Conservation (phyloP, 352 stramenopile species). For the Phytophthora colocasiae region DNA sequence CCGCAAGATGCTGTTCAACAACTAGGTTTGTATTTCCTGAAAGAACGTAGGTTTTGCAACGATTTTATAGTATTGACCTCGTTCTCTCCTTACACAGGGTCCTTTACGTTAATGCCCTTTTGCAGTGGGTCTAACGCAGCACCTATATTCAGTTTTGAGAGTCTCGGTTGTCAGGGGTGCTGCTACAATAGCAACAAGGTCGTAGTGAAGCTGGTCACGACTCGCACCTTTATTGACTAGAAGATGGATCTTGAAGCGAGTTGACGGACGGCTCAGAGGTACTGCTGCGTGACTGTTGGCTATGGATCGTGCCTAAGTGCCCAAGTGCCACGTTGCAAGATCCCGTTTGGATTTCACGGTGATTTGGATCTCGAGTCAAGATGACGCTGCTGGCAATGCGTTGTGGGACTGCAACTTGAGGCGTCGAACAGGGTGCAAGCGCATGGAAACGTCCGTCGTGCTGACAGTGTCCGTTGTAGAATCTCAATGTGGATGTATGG, state of each 20-base stretch:
- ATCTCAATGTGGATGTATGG: neutral
- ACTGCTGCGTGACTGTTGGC: constrained; percentile 17
- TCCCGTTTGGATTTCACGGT: constrained; percentile 3
- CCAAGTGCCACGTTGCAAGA: constrained; percentile 16
- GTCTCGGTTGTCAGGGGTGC: too few relatives aligned
- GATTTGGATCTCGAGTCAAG: constrained; percentile 27
- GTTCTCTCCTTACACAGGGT: constrained; percentile 13
- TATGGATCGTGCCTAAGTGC: neutral
- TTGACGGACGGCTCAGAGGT: constrained; percentile 1
- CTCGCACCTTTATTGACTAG: too few relatives aligned
- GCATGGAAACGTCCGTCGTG: neutral
- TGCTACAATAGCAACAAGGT: too few relatives aligned
- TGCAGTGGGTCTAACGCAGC: too few relatives aligned
- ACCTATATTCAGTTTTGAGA: too few relatives aligned
- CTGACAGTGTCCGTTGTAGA: constrained; percentile 6
- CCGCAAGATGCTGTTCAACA: constrained; percentile 66
- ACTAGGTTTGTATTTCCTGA: constrained; percentile 35
- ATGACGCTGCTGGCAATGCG: constrained; percentile 21
- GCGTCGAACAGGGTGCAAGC: constrained; percentile 4
- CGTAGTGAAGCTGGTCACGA: too few relatives aligned
- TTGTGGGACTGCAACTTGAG: constrained; percentile 4
- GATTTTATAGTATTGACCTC: constrained; percentile 15
- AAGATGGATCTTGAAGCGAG: constrained; percentile 12
- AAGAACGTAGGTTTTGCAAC: constrained; percentile 16
- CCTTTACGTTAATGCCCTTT: too few relatives aligned